Percentiles rank a stretch among this genome's conserved stretches.
Conservation (phyloP, 139 green algal genomes). For the Volvox reticuliferus region DNA sequence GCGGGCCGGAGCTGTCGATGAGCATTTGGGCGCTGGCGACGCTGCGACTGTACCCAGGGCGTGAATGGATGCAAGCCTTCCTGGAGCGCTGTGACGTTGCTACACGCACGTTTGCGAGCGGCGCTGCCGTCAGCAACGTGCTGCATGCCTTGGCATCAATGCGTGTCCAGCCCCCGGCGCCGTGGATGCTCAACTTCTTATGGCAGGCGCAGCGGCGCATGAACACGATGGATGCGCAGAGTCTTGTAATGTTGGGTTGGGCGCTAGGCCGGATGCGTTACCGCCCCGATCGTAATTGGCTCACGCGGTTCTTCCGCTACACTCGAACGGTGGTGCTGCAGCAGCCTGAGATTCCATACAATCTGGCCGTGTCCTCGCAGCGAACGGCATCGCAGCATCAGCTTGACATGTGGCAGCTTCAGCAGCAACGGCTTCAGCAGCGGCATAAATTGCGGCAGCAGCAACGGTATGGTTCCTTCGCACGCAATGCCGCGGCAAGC, state of each 20-base stretch:
- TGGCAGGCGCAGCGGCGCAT: constrained; percentile 45
- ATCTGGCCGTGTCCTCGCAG: neutral
- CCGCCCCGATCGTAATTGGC: constrained; percentile 38
- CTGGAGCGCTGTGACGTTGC: neutral
- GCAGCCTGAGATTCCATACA: neutral
- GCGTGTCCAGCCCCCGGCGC: constrained; percentile 6
- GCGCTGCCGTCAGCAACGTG: neutral
- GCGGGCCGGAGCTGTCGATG: constrained; percentile 46
- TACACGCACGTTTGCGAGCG: constrained; percentile 20
- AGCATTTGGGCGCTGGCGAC: constrained; percentile 42
- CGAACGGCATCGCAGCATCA: neutral
- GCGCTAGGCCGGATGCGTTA: constrained; percentile 44
- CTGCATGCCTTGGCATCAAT: constrained; percentile 22
- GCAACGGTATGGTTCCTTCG: neutral
- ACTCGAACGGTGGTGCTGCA: neutral
- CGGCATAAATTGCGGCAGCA: neutral
- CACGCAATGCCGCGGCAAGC: neutral
- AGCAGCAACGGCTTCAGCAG: constrained; percentile 17
- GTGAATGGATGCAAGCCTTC: constrained; percentile 34
- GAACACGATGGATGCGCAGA: constrained; percentile 48
- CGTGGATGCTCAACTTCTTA: constrained; percentile 53
- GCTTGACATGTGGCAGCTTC: neutral
- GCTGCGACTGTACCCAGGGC: constrained; percentile 30
- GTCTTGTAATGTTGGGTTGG: constrained; percentile 42
- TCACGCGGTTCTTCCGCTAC: constrained; percentile 14